Evolutionary conservation across 1,284 basidiomycete genomes (phyloP), one percentile per base, ranked within the genome.

Genomic region (Cryptococcus sp.): DNA sequence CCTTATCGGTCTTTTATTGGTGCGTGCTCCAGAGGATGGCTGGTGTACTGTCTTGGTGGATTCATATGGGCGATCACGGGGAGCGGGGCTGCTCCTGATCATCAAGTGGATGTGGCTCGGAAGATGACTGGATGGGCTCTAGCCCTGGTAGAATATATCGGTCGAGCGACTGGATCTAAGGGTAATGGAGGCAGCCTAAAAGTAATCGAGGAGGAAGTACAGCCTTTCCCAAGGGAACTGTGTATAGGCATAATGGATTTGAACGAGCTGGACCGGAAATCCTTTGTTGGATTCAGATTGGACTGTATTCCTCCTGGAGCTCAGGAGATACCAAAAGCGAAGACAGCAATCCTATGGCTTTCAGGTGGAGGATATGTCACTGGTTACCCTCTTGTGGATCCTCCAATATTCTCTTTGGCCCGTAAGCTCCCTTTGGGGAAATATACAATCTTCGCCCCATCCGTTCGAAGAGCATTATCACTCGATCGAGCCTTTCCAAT

Each of bases 321-420:
- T 4, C 10, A 43, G n/a, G 13, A 16, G 23, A 43, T 21, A 5
- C 41, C 13, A 25, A 28, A 22, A 31, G 9, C 25, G 11, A 41
- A 34, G 13, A 16, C 5, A 21, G 41, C 23, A 13, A 22, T 54
- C 41, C 49, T 59, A 21, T 59, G 48, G 24, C 46, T 59, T 22
- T 50, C 51, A 18, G 57, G 57, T 46, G 57, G 57, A 45, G 57
- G 57, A 16, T 56, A 59, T 39, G 52, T 59, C 28, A 59, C 55
- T 19, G 55, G 54, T 2, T 47, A 32, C 19, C 54, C 57, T 2
- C 52, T 59, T 4, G 51, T 45, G 9, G 54, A 59, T 37, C 57
- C 57, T 5, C 51, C 54, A 43, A 25, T 59, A 23, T 56, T 48
- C 39, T 59, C 57, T 16, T 52, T 59, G 19, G 18, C 47, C 14